Evolutionary conservation across 306 rosid species (phyloP), one percentile per base, ranked within the genome.

Genomic region (Pterocarpus macrocarpus): DNA sequence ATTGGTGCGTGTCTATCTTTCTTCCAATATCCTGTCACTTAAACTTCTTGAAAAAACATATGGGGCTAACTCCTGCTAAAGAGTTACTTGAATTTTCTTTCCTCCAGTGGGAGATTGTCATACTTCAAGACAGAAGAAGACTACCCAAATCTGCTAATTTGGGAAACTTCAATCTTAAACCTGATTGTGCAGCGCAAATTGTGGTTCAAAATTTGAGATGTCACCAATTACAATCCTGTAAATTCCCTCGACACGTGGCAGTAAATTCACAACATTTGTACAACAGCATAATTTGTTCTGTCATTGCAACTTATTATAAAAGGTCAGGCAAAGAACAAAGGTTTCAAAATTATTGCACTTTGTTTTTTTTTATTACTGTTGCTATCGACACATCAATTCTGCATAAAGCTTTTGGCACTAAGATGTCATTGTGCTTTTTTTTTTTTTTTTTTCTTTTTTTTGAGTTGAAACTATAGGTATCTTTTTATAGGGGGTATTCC

Each of bases 201-300:
- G 13, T 38, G 32, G 38, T 64, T 35, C n/a, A 4, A 33, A 58
- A 58, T 58, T 58, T 22, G 22, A 35, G 35, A 58, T 9, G 8
- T 41, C 72, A 67, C 30, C 7, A 15, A 64, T 38, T 64, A 38
- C 6, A 14, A 2, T 15, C 47, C 12, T 15, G 33, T 39, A 28
- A 66, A 66, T 66, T 34, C 34, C 45, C 71, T 2, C 3, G 50
- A 16, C 33, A 38, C 52, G 7, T 2, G 1, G 53, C 13, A 66
- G n/a, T 4, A 52, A 68, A n/a, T 43, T 52, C 33, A 52, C 15
- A 71, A 71, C 52, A 72, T 34, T 33, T 71, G 63, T 64, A 52
- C 49, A 62, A 12, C 52, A 16, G 32, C 4, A 39, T 12, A 68
- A 64, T 64, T 35, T 15, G 17, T 5, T 56, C 33, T 22, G 28